Conservation (phyloP, 2,329 filamentous ascomycete species). For the Diaporthe capsici region DNA sequence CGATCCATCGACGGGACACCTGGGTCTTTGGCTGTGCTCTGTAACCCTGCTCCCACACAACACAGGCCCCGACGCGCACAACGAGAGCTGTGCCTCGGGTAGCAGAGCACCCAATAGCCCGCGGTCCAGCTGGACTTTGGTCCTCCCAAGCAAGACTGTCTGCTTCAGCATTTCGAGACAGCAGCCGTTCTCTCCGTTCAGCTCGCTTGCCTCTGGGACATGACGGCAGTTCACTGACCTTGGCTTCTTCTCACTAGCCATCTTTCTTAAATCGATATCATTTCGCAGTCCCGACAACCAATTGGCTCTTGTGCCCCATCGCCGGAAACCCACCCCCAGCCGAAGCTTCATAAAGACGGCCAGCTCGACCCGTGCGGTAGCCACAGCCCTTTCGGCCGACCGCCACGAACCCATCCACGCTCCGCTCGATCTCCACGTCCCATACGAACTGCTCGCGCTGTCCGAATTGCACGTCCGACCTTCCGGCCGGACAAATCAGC, state of each 20-base stretch:
- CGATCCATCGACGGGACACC: constrained; percentile 18
- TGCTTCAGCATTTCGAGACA: constrained; percentile 23
- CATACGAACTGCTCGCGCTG: not conserved
- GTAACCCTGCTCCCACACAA: constrained; percentile 7
- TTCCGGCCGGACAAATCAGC: constrained; percentile 43
- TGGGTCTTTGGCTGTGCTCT: constrained; percentile 11
- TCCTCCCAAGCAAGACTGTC: constrained; percentile 28
- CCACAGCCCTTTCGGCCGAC: constrained; percentile 18
- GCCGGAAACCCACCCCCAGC: not conserved
- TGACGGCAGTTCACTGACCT: constrained; percentile 30
- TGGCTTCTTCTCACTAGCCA: constrained; percentile 32
- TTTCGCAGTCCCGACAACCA: constrained; percentile 31
- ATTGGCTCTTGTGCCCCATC: constrained; percentile 7
- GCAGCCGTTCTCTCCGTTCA: not conserved
- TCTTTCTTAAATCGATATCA: constrained; percentile 40
- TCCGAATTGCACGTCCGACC: constrained; percentile 48
- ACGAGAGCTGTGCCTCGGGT: constrained; percentile 9
- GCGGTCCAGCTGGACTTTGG: constrained; percentile 28
- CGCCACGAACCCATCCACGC: constrained; percentile 43
- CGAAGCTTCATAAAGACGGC: constrained; percentile 1
- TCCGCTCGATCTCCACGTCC: constrained; percentile 38
- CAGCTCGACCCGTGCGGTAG: constrained; percentile 17
- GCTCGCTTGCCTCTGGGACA: constrained; percentile 37
- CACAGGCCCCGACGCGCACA: constrained; percentile 16
- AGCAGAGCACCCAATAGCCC: constrained; percentile 29